These are phyloP conservation scores for Nothophytophthora sp. DNA, from an alignment of 352 stramenopile genomes.

Conservation along the genomic window DNA sequence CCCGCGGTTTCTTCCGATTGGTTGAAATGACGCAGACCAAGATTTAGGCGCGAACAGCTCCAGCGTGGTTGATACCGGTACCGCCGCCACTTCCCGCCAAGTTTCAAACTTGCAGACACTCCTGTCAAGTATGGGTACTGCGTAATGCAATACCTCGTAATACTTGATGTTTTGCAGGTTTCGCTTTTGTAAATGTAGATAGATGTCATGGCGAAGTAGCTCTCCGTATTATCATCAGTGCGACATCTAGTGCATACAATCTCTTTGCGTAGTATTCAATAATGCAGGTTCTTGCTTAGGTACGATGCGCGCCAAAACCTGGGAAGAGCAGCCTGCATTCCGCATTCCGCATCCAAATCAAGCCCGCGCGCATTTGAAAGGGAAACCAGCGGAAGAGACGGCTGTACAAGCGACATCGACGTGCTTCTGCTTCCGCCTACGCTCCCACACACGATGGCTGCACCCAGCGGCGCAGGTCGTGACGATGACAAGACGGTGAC, in stretches of 20 bases:
- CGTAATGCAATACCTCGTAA: neutral
- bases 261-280: too few species aligned
- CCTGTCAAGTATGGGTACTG: neutral
- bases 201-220: too few species aligned
- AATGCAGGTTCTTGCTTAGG: slow-evolving; percentile 6
- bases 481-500: too few species aligned
- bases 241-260: too few species aligned
- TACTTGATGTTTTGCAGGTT: too few species aligned
- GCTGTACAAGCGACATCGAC: neutral
- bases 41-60: slow-evolving; percentile 2
- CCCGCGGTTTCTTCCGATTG: slow-evolving; percentile 12
- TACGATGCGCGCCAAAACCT: slow-evolving; percentile 23
- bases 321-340: slow-evolving; percentile 3
- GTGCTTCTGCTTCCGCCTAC: too few species aligned
- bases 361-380: too few species aligned
- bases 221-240: too few species aligned
- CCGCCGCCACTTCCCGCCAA: neutral
- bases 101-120: neutral
- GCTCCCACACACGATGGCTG: too few species aligned
- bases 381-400: neutral
- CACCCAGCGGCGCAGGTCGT: too few species aligned
- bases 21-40: slow-evolving; percentile 1
- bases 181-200: too few species aligned
- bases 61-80: neutral
- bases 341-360: slow-evolving; percentile 12